Evolutionary conservation across 345 rosid species (phyloP), one percentile per base, ranked within the genome.

Genomic region (Eucalyptus regnans): DNA sequence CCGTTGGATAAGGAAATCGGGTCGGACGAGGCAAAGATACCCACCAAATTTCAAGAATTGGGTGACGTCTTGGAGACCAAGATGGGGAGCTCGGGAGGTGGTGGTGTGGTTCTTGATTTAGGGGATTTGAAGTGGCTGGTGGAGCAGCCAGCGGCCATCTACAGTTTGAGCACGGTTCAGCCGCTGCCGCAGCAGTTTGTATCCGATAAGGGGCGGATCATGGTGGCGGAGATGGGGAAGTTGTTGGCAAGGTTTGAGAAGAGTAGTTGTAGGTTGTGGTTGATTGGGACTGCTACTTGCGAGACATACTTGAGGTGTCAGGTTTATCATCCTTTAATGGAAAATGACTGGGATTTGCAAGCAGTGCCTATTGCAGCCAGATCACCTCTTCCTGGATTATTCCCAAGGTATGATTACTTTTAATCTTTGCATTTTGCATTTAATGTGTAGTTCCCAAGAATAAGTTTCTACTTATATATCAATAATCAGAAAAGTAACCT

Each of bases 81-180:
- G 93, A 90, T 95, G n/a, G 92, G 89, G 85, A 90, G 90, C 85
- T 91, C 46, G 85, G 95, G 89, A 76, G 88, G 93, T 68, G 93
- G 94, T 9, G 96, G 99, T 18, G 93, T 95, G 90, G 91, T 98
- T 91, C 91, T 98, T 46, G 92, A 98, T 93, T 93, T 98, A 91
- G 99, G 99, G 7, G 98, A 98, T 93, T 92, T 98, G 91, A 98
- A 97, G 90, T 98, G 99, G 99, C 94, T 98, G 80, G 97, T 93
- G 85, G 97, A 95, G 91, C 93, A 93, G 87, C 95, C 94, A 17
- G 91, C 87, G 15, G 87, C 87, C 89, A 89, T 85, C 64, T 87
- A 51, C 71, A 81, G 89, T 54, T 48, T 29, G 7, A 79, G 87
- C 44, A 54, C 87, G 23, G 16, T 88, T 43, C 87, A 62, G 56